Evolutionary conservation across 2,329 filamentous ascomycete genomes (phyloP).

Genomic region (Metarhizium rileyi): DNA sequence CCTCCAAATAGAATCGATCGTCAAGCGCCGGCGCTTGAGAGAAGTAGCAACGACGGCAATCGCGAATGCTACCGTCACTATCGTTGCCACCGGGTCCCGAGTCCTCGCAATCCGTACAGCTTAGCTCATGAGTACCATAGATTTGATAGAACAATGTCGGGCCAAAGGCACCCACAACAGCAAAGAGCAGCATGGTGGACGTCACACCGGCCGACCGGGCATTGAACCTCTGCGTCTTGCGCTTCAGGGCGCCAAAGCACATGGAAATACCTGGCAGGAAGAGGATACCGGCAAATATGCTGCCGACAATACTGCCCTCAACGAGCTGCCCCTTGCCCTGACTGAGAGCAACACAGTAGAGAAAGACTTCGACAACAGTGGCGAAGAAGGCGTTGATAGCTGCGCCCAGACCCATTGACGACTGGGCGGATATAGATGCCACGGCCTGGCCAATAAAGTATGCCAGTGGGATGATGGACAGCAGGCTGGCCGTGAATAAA

Average conservation of each 20-base stretch:
- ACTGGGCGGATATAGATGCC: slow-evolving; percentile 95
- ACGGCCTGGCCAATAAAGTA: slow-evolving; percentile 99
- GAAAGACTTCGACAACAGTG: slow-evolving; percentile 91
- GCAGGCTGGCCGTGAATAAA: slow-evolving; percentile 70
- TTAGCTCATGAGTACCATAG: slow-evolving; percentile 93
- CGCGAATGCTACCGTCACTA: slow-evolving; percentile 38
- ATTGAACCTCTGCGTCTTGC: slow-evolving; percentile 98
- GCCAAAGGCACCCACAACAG: slow-evolving; percentile 88
- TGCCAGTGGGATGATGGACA: slow-evolving; percentile 91
- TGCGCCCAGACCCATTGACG: slow-evolving; percentile 94
- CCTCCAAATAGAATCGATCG: slow-evolving; percentile 82
- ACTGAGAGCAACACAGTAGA: slow-evolving; percentile 88
- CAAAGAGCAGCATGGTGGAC: slow-evolving; percentile 95
- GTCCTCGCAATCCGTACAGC: slow-evolving; percentile 60
- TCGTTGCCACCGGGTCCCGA: slow-evolving; percentile 22
- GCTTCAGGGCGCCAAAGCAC: slow-evolving; percentile 96
- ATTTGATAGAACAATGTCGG: slow-evolving; percentile 98
- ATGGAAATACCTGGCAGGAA: slow-evolving; percentile 93
- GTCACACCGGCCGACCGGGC: slow-evolving; percentile 92
- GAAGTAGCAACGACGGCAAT: slow-evolving; percentile 92
- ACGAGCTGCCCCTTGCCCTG: slow-evolving; percentile 90
- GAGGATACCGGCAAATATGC: slow-evolving; percentile 92
- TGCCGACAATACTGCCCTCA: slow-evolving; percentile 93
- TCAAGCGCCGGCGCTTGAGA: slow-evolving; percentile 75
- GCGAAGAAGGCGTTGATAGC: slow-evolving; percentile 98